These are phyloP conservation scores for Alternaria arborescens DNA, from an alignment of 2,329 filamentous ascomycete species.

Conservation along the genomic window DNA sequence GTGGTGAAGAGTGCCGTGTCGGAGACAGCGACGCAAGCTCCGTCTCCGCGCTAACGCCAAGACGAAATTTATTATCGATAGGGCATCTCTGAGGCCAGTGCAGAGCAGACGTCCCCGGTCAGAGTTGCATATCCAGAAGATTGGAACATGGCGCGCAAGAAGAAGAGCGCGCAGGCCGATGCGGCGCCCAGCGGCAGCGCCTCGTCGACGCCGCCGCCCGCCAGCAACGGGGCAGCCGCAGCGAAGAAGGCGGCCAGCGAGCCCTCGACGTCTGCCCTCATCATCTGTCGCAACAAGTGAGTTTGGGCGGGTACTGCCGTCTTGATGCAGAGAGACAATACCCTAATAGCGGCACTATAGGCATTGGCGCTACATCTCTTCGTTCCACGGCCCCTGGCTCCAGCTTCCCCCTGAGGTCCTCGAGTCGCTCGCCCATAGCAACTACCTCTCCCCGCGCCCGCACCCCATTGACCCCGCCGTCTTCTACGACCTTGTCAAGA, in stretches of 20 bases:
- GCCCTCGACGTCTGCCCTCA: constrained; percentile 42
- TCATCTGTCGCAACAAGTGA: constrained; percentile 56
- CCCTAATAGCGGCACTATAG: constrained; percentile 55
- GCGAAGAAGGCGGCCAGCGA: constrained; percentile 21
- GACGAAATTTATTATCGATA: constrained; percentile 31
- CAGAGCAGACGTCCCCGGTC: constrained; percentile 12
- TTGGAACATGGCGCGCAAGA: constrained; percentile 45
- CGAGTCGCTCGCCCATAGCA: constrained; percentile 79
- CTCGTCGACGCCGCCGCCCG: constrained; percentile 14
- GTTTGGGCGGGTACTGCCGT: constrained; percentile 34
- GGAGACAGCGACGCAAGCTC: constrained; percentile 17
- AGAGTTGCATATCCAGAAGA: constrained; percentile 6
- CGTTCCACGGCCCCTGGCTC: constrained; percentile 84
- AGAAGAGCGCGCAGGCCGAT: constrained; percentile 42
- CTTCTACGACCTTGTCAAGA: constrained; percentile 85
- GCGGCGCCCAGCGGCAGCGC: constrained; percentile 24
- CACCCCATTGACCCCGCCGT: constrained; percentile 80
- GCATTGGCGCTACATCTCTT: constrained; percentile 86
- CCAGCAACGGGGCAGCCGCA: constrained; percentile 7
- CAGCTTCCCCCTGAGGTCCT: constrained; percentile 81
- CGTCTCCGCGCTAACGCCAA: constrained; percentile 21
- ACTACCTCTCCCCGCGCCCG: constrained; percentile 78
- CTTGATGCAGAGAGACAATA: constrained; percentile 6
- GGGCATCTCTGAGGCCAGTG: neutral
- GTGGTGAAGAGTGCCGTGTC: constrained; percentile 6